Evolutionary conservation across 2,329 filamentous ascomycete genomes (phyloP).

Genomic region (Elsinoe arachidis): DNA sequence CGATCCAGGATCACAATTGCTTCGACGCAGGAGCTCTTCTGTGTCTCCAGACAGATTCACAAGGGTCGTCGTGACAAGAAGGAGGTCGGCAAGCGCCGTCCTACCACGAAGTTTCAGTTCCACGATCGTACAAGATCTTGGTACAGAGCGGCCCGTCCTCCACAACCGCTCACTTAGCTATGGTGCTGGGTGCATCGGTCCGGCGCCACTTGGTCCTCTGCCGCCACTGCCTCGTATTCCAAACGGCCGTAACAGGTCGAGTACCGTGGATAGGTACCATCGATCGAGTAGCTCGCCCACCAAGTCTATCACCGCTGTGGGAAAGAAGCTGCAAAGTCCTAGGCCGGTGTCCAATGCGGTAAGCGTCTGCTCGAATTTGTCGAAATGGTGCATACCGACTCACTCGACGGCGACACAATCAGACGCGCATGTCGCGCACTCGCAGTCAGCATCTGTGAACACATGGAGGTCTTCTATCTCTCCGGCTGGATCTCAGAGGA

Average conservation of each 20-base stretch:
- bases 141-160: background rate
- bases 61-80: background rate
- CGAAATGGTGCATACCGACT: conserved; percentile 1
- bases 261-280: background rate
- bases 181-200: background rate
- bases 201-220: conserved; percentile 9
- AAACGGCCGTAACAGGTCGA: background rate
- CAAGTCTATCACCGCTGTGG: background rate
- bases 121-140: background rate
- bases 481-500: background rate
- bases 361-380: conserved; percentile 3
- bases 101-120: background rate
- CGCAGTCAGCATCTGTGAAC: conserved; percentile 12
- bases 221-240: background rate
- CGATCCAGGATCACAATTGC: background rate
- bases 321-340: background rate
- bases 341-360: background rate
- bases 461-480: conserved; percentile 13
- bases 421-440: conserved; percentile 3
- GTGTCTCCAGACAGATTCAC: conserved; percentile 8
- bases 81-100: conserved; percentile 1
- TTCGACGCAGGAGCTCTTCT: background rate
- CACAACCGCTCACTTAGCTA: conserved; percentile 9
- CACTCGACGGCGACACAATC: background rate
- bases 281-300: background rate